phyloP scores from a whole-genome alignment of 2,329 filamentous ascomycete species.

The Juglanconis oblonga region DNA sequence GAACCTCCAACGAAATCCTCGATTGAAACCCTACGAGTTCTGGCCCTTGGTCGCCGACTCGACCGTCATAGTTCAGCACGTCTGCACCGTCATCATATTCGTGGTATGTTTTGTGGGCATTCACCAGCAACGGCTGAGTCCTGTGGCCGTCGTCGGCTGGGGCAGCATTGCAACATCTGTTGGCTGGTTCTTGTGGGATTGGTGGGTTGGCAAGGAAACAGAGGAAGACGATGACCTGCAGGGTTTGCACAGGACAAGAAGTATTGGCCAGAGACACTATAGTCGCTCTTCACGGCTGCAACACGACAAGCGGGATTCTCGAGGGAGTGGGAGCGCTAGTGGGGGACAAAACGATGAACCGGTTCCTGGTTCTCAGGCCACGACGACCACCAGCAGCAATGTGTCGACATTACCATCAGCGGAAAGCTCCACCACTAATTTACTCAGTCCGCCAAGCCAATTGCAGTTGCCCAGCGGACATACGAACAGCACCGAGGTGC shows the following conservation, averaged over 20 bases:
- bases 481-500: conserved; percentile 27
- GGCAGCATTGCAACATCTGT: conserved; percentile 78
- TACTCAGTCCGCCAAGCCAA: conserved; percentile 26
- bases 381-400: conserved; percentile 20
- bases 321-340: conserved; percentile 24
- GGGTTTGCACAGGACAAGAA: conserved; percentile 32
- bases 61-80: conserved; percentile 94
- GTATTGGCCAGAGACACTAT: conserved; percentile 27
- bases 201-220: conserved; percentile 69
- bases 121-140: conserved; percentile 80
- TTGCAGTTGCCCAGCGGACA: conserved; percentile 23
- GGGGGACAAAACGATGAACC: conserved; percentile 16
- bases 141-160: conserved; percentile 83
- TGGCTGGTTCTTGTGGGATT: conserved; percentile 89
- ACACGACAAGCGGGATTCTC: conserved; percentile 22
- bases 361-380: conserved; percentile 8
- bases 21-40: conserved; percentile 93
- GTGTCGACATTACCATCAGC: conserved; percentile 33
- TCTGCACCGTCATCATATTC: conserved; percentile 92
- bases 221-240: conserved; percentile 53
- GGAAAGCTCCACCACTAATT: conserved; percentile 46
- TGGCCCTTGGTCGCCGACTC: conserved; percentile 95
- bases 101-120: conserved; percentile 92
- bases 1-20: conserved; percentile 89
- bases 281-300: conserved; percentile 26